Percentiles rank a stretch among this genome's conserved stretches.
phyloP scores from a whole-genome alignment of 164 flowering plant species.

The Vitis cinerea region DNA sequence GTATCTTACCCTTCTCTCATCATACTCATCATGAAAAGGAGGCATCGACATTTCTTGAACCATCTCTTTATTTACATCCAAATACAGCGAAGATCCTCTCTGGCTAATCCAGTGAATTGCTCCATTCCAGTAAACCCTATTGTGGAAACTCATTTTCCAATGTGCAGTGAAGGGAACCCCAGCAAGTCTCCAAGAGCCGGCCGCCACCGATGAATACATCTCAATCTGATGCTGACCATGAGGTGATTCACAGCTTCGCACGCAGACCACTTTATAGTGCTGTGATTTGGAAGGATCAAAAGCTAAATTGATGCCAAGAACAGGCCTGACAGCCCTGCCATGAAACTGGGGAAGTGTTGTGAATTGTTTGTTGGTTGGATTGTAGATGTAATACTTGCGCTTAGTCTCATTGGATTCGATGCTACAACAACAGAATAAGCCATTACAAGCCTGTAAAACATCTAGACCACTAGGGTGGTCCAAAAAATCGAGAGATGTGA shows the following conservation, averaged over 20 bases:
- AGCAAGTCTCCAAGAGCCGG: conserved; percentile 9
- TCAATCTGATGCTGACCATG: conserved; percentile 10
- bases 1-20: background rate
- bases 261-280: conserved; percentile 18
- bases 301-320: conserved; percentile 6
- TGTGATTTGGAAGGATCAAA: conserved; percentile 21
- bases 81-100: background rate
- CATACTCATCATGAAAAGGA: background rate
- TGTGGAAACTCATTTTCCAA: background rate
- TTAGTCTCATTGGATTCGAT: background rate
- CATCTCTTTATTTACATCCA: conserved; percentile 15
- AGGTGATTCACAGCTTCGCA: background rate
- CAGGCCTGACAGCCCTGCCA: no score
- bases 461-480: background rate
- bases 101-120: conserved; percentile 18
- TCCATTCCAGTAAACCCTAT: conserved; percentile 21
- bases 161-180: conserved; percentile 2
- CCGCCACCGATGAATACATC: conserved; percentile 17
- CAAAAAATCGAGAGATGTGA: conserved; percentile 7
- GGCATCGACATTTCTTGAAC: conserved; percentile 11
- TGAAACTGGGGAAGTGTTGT: conserved; percentile 3
- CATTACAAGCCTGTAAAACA: conserved; percentile 23
- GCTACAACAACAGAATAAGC: conserved; percentile 16
- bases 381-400: conserved; percentile 14
- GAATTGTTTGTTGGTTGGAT: conserved; percentile 19